phyloP scores from a whole-genome alignment of 192 early-diverging fungal species.

The Coemansia sp. region DNA sequence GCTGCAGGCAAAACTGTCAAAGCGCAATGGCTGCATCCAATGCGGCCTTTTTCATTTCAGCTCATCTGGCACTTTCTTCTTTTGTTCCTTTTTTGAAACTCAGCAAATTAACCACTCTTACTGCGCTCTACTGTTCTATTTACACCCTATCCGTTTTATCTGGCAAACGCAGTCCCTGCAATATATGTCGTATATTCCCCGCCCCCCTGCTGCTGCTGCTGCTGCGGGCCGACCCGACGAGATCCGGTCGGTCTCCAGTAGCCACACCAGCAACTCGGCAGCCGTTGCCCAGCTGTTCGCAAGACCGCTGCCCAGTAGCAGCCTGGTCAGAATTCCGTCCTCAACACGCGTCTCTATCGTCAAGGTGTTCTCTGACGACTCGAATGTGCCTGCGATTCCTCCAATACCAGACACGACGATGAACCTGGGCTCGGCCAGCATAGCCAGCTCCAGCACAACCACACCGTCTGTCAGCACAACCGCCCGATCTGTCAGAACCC shows the following conservation, averaged over 20 bases:
- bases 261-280: constrained; percentile 21
- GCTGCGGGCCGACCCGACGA: constrained; percentile 41
- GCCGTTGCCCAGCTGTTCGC: background rate
- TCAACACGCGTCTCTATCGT: constrained; percentile 37
- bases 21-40: constrained; percentile 10
- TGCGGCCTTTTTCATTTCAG: constrained; percentile 6
- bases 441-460: constrained; percentile 5
- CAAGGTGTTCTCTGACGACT: constrained; percentile 21
- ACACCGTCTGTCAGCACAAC: constrained; percentile 11
- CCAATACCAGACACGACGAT: constrained; percentile 17
- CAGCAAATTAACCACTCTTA: background rate
- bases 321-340: constrained; percentile 13
- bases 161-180: background rate
- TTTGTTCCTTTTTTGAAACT: constrained; percentile 7
- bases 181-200: constrained; percentile 38
- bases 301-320: background rate
- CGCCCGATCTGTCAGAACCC: constrained; percentile 1
- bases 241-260: constrained; percentile 16
- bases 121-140: background rate
- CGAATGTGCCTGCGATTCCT: constrained; percentile 30
- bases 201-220: constrained; percentile 8
- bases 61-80: constrained; percentile 3
- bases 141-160: background rate
- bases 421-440: constrained; percentile 9
- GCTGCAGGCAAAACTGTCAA: constrained; percentile 11